These are phyloP conservation scores for Gracilaria caudata DNA, from an alignment of 23 red algal species.

Conservation along the genomic window DNA sequence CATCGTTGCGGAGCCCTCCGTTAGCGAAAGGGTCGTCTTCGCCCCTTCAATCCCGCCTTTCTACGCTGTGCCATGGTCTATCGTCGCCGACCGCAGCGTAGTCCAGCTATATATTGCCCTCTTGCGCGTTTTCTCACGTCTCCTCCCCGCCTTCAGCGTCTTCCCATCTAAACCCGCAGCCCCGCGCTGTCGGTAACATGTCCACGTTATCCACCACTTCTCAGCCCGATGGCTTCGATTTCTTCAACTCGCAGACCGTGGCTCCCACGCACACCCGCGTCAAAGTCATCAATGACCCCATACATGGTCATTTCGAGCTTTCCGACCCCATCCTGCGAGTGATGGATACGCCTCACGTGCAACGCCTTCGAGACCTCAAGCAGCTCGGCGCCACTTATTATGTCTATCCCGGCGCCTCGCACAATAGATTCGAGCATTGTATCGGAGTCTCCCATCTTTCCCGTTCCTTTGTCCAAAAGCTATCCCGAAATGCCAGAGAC, in stretches of 20 bases:
- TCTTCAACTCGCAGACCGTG: conserved; percentile 6
- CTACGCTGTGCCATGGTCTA: not conserved
- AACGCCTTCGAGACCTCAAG: conserved; percentile 95
- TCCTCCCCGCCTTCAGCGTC: too few relatives aligned
- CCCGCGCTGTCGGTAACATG: not conserved
- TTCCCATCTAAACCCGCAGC: too few relatives aligned
- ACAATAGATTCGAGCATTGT: conserved; percentile 94
- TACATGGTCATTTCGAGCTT: conserved; percentile 90
- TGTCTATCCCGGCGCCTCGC: conserved; percentile 90
- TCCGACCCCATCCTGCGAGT: conserved; percentile 56
- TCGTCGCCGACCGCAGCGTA: not conserved
- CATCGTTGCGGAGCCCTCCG: not conserved
- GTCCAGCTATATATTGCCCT: not conserved
- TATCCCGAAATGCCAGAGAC: conserved; percentile 64
- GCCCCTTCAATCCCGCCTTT: not conserved
- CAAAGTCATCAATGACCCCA: conserved; percentile 88
- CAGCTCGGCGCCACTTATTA: conserved; percentile 86
- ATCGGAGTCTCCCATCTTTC: conserved; percentile 78
- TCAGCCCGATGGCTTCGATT: conserved; percentile 18
- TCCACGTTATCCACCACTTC: conserved; percentile 15
- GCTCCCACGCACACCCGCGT: not conserved
- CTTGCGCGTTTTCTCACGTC: too few relatives aligned
- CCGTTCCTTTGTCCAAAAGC: conserved; percentile 42
- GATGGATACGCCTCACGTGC: conserved; percentile 92
- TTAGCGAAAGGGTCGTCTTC: not conserved